Base-by-base conservation (phyloP, 164 flowering plant species). In the Houttuynia cordata region DNA sequence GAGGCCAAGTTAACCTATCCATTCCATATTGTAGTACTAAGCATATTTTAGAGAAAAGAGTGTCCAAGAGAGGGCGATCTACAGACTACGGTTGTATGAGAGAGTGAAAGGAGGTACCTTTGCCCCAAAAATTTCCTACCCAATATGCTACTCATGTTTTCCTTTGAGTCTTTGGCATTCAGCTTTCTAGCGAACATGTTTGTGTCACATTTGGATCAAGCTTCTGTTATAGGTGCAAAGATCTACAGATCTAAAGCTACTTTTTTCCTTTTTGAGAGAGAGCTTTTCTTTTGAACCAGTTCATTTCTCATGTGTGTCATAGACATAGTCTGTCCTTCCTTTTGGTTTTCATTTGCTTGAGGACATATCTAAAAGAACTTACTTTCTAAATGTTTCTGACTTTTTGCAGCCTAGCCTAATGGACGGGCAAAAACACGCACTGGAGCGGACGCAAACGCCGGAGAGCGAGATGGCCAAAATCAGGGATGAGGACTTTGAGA, bases 401-500 rank as follows among this genome's bases (percentile, higher is more conserved):
- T 10, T 39, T 18, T 87, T 79, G 70, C 86, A 80, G 77, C 77
- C 78, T 70, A 88, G 76, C 67, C 60, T 83, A 79, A 69, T 86
- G 73, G 84, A 82, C 24, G 72, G 69, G 50, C 89, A 80, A n/a
- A 81, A 71, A 13, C 55, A 69, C 65, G 66, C 67, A 8, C 70
- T 74, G 4, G 87, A 81, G 66, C 70, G 77, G 66, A 62, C 71
- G 14, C 78, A 72, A 13, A 79, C 78, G 24, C 62, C 80, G 0
- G 84, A 81, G 19, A 65, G 73, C 51, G 83, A 79, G 9, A 57
- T 80, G 53, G 68, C 66, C 25, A 75, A 70, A 53, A 53, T 75
- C 25, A 59, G 87, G 56, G 91, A 83, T 6, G 91, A 88, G 3
- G 92, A 86, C 8, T 81, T 80, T 42, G 96, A 86, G 63, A 88